These are phyloP conservation scores for Phytophthora pseudosyringae DNA, from an alignment of 352 stramenopile genomes.

Conservation along the genomic window DNA sequence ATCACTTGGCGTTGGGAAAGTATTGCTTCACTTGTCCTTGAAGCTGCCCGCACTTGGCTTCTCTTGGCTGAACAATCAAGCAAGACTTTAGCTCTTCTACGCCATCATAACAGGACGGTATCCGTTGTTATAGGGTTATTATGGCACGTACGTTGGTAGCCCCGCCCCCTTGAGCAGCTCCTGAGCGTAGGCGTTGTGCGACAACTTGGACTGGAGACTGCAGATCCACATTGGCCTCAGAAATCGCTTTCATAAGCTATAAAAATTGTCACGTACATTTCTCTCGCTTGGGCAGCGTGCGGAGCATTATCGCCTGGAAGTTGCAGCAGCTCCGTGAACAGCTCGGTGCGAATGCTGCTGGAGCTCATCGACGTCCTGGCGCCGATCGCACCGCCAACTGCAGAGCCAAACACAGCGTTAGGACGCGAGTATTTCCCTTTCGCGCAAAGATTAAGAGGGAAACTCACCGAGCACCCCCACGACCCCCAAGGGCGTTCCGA, in stretches of 20 bases:
- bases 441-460: background rate
- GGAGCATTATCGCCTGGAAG: conserved; percentile 27
- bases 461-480: conserved; percentile 21
- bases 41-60: background rate
- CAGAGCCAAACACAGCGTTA: background rate
- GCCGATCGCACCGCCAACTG: conserved; percentile 26
- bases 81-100: too few relatives aligned
- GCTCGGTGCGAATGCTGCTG: conserved; percentile 20
- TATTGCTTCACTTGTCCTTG: conserved; percentile 10
- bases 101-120: too few relatives aligned
- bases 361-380: conserved; percentile 17
- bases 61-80: background rate
- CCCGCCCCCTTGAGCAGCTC: conserved; percentile 26
- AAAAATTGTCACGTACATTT: conserved; percentile 20
- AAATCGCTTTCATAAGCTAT: background rate
- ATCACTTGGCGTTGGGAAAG: too few relatives aligned
- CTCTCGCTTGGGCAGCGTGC: conserved; percentile 27
- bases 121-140: too few relatives aligned
- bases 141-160: conserved; percentile 9
- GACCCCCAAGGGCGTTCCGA: conserved; percentile 26
- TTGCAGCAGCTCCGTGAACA: conserved; percentile 29
- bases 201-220: conserved; percentile 32
- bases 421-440: background rate
- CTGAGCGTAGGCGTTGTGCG: conserved; percentile 29
- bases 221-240: background rate